A percentile compares a stretch with the other conserved stretches of the same genome.
phyloP scores from a whole-genome alignment of 169 alveolate species.

The Amoebophrya sp. region DNA sequence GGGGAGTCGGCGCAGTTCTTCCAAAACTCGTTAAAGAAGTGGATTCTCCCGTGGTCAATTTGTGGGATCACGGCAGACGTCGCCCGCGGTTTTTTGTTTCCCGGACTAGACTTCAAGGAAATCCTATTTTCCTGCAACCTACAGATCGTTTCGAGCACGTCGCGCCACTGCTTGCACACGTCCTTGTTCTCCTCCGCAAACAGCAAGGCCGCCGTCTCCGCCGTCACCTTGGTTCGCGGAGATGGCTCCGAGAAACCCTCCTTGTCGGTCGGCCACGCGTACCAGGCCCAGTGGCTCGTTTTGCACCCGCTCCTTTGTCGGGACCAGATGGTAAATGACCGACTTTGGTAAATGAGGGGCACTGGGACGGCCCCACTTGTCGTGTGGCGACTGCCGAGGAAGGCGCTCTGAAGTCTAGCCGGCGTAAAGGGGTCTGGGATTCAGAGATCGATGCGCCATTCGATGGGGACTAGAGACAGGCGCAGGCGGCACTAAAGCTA shows the following conservation, averaged over 20 bases:
- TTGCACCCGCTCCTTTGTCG: too few relatives aligned
- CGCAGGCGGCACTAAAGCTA: too few relatives aligned
- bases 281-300: not conserved
- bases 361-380: too few relatives aligned
- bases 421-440: too few relatives aligned
- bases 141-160: not conserved
- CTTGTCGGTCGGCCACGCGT: not conserved
- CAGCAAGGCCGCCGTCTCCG: not conserved
- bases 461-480: too few relatives aligned
- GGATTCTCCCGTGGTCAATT: not conserved
- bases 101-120: not conserved
- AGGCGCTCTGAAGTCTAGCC: too few relatives aligned
- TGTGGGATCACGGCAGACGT: not conserved
- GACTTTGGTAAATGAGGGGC: too few relatives aligned
- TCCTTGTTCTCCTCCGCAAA: not conserved
- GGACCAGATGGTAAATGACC: too few relatives aligned
- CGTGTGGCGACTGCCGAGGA: too few relatives aligned
- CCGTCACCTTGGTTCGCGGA: not conserved
- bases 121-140: not conserved
- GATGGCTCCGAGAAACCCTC: not conserved
- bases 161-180: not conserved
- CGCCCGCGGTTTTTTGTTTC: not conserved
- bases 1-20: not conserved
- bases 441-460: too few relatives aligned
- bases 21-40: not conserved